Conservation (phyloP, 225 moss, liverwort and hornwort species). For the Bryoerythrophyllum caledonicum region DNA sequence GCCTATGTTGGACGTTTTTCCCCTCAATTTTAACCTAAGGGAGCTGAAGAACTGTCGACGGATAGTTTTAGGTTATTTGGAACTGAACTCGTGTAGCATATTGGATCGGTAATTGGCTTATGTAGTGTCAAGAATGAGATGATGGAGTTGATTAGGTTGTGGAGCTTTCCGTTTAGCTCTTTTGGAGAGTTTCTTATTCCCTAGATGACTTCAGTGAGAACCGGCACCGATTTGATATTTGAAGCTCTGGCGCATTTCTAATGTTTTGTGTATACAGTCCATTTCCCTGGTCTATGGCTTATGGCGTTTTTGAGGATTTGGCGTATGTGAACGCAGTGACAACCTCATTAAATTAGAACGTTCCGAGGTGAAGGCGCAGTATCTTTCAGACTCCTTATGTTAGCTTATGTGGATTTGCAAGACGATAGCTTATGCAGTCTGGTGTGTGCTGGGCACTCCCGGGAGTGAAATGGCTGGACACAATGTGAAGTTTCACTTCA, state of each 20-base stretch:
- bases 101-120: no score
- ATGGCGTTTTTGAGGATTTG: background rate
- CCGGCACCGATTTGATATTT: background rate
- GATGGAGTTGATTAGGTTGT: background rate
- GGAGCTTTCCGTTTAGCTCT: background rate
- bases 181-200: background rate
- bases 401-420: background rate
- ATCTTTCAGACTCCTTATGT: background rate
- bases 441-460: background rate
- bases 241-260: background rate
- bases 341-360: background rate
- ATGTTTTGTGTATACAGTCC: background rate
- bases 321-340: background rate
- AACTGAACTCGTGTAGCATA: constrained; percentile 15
- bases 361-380: background rate
- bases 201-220: background rate
- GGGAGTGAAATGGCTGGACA: background rate
- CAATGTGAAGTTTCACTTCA: constrained; percentile 2
- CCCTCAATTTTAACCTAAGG: constrained; percentile 18
- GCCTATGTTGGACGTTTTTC: background rate
- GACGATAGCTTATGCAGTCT: background rate
- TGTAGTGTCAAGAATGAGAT: constrained; percentile 16
- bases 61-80: background rate
- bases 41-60: constrained; percentile 16
- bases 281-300: background rate